Percentiles rank a stretch among this genome's conserved stretches.
These are phyloP conservation scores for Euptelea pleiosperma DNA, from an alignment of 164 flowering plant species.

Conservation along the genomic window DNA sequence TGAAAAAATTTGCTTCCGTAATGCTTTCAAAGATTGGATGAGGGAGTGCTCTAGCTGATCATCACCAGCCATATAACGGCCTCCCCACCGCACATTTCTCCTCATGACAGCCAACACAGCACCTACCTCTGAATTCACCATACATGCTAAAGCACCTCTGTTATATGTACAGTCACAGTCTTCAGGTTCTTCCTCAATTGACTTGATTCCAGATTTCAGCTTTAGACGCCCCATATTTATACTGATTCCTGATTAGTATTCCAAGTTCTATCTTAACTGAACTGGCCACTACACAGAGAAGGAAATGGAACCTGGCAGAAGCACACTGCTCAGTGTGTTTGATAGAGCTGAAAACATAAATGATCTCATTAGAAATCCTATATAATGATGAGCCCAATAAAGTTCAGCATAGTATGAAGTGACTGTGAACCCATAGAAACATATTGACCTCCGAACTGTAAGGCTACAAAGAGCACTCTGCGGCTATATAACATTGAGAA, in stretches of 20 bases:
- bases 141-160: slow-evolving; percentile 31
- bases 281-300: not conserved
- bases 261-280: not conserved
- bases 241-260: not conserved
- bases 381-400: not conserved
- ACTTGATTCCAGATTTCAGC: slow-evolving; percentile 26
- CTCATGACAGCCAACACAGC: slow-evolving; percentile 44
- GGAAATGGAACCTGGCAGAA: not conserved
- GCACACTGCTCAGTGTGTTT: slow-evolving; percentile 1
- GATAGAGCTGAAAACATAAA: too few species aligned
- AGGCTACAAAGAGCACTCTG: too few species aligned
- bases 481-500: too few species aligned
- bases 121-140: slow-evolving; percentile 37
- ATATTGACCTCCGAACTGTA: too few species aligned
- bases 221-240: slow-evolving; percentile 30
- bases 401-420: not conserved
- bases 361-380: not conserved
- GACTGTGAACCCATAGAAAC: not conserved
- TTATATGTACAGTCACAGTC: slow-evolving; percentile 18
- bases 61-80: slow-evolving; percentile 33
- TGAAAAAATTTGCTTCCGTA: slow-evolving; percentile 30
- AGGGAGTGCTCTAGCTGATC: slow-evolving; percentile 37
- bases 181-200: slow-evolving; percentile 30
- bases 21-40: slow-evolving; percentile 29
- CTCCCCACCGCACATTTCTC: slow-evolving; percentile 40